Evolutionary conservation across 495 filamentous ascomycete species (phyloP), one percentile per base, ranked within the genome.

Genomic region (Tuber melanosporum): DNA sequence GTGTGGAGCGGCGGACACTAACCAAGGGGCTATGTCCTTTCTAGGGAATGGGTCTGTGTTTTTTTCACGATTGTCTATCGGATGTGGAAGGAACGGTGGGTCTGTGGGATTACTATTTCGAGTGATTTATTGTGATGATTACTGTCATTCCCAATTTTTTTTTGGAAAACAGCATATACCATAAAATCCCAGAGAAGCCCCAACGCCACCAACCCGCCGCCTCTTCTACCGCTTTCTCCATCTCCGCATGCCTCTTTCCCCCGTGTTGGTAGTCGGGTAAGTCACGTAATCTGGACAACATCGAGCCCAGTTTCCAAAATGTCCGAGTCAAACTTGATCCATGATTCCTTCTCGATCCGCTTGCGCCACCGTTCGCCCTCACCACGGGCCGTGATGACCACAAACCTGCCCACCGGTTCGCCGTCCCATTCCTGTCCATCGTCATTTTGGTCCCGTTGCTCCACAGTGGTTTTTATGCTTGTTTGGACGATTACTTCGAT

Each of bases 311-410:
- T 76, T 20, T 70, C 71, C 14, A 71, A 66, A 15, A 73, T 71
- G 32, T 79, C 78, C 44, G 71, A 73, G 47, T 80, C 71, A 19
- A 79, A 80, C 20, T 44, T 46, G 43, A 80, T 76, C 78, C 78
- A 80, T 9, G 71, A 43, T 44, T 80, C 78, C 42, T 72, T 86
- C 79, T 95, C 90, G 52, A 98, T 84, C 81, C 88, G 91, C 87
- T 92, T 97, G 87, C 91, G 93, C 94, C 94, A 98, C 85, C 94
- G 95, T 14, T 86, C 88, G 73, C 93, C 92, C 85, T 97, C 95
- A 79, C 92, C 92, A 71, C 92, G 88, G 2, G 93, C 95, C 70
- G 95, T 85, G 9, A 99, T 92, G 75, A 98, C 86, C 0, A 93
- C 97, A 87, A 99, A 90, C 47, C 93, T 84, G 3, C 88, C 85